Percentiles rank a stretch among this genome's conserved stretches.
phyloP scores from a whole-genome alignment of 768 basidiomycete species.

The Cantharellus cinnabarinus region DNA sequence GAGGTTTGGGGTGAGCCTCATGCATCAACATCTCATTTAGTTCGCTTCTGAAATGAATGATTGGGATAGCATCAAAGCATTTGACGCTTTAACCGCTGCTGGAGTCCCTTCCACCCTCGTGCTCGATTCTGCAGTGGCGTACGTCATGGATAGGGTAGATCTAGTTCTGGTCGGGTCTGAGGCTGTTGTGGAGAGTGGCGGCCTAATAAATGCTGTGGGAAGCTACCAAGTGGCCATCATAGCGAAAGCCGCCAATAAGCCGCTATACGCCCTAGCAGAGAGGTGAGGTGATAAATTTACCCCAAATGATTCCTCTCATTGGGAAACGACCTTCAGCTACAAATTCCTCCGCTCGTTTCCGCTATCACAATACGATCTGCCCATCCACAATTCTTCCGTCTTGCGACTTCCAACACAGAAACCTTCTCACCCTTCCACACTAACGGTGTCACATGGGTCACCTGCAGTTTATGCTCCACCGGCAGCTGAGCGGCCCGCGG shows the following conservation, averaged over 20 bases:
- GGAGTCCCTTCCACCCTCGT: slow-evolving; percentile 90
- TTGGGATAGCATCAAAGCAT: slow-evolving; percentile 61
- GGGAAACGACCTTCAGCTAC: slow-evolving; percentile 34
- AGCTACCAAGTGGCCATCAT: slow-evolving; percentile 95
- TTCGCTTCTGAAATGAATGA: not conserved
- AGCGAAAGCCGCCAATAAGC: slow-evolving; percentile 83
- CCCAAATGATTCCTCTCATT: not conserved
- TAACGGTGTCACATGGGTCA: slow-evolving; percentile 2
- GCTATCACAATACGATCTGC: slow-evolving; percentile 74
- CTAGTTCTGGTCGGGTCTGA: slow-evolving; percentile 93
- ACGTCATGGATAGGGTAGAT: slow-evolving; percentile 91
- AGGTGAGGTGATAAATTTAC: slow-evolving; percentile 28
- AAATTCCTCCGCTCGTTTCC: slow-evolving; percentile 96
- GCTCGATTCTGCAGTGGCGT: slow-evolving; percentile 89
- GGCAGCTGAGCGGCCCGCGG: not conserved
- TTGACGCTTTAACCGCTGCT: slow-evolving; percentile 63
- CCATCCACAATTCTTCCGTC: slow-evolving; percentile 55
- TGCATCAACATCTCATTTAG: not conserved
- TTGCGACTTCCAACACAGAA: slow-evolving; percentile 37
- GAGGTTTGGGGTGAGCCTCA: slow-evolving; percentile 57
- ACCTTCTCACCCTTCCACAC: slow-evolving; percentile 14
- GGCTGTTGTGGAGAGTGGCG: slow-evolving; percentile 93
- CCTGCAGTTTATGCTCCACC: slow-evolving; percentile 1
- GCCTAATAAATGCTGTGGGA: slow-evolving; percentile 79
- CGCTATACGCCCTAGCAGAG: slow-evolving; percentile 89